Conservation (phyloP, 2,329 filamentous ascomycete genomes). For the Parafenestella ontariensis region DNA sequence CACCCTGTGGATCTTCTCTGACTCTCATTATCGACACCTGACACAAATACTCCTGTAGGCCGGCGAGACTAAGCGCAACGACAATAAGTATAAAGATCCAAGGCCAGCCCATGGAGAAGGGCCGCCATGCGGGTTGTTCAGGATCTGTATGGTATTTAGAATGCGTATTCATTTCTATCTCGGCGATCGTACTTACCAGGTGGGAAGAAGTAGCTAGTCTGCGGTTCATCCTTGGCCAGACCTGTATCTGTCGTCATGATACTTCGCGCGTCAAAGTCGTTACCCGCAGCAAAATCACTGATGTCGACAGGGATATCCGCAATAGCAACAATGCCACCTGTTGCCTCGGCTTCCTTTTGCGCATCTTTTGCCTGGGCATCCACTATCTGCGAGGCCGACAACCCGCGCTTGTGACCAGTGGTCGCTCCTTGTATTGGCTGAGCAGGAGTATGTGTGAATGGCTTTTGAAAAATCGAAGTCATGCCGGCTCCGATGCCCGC, state of each 20-base stretch:
- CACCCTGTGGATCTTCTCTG: slow-evolving; percentile 24
- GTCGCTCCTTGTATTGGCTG: slow-evolving; percentile 15
- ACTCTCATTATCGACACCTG: slow-evolving; percentile 40
- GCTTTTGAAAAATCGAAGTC: slow-evolving; percentile 44
- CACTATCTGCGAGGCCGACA: slow-evolving; percentile 25
- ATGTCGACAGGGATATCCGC: slow-evolving; percentile 52
- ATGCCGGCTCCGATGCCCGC: slow-evolving; percentile 47
- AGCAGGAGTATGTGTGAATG: slow-evolving; percentile 34
- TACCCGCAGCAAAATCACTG: slow-evolving; percentile 48
- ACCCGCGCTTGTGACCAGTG: slow-evolving; percentile 29
- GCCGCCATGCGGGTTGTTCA: slow-evolving; percentile 50
- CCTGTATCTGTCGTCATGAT: slow-evolving; percentile 27
- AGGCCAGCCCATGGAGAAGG: slow-evolving; percentile 48
- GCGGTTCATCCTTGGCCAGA: slow-evolving; percentile 24
- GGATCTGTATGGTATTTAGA: slow-evolving; percentile 32
- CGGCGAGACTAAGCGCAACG: slow-evolving; percentile 44
- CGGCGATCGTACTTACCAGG: slow-evolving; percentile 18
- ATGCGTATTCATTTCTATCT: background rate
- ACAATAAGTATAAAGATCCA: slow-evolving; percentile 44
- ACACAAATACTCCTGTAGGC: slow-evolving; percentile 47
- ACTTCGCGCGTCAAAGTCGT: slow-evolving; percentile 41
- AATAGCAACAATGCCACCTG: slow-evolving; percentile 53
- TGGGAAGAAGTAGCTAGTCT: slow-evolving; percentile 51
- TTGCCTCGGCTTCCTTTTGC: slow-evolving; percentile 53
- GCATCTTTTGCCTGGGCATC: slow-evolving; percentile 42